These are phyloP conservation scores for Cryptococcus neoformans DNA, from an alignment of 1,284 basidiomycete genomes.

Conservation along the genomic window DNA sequence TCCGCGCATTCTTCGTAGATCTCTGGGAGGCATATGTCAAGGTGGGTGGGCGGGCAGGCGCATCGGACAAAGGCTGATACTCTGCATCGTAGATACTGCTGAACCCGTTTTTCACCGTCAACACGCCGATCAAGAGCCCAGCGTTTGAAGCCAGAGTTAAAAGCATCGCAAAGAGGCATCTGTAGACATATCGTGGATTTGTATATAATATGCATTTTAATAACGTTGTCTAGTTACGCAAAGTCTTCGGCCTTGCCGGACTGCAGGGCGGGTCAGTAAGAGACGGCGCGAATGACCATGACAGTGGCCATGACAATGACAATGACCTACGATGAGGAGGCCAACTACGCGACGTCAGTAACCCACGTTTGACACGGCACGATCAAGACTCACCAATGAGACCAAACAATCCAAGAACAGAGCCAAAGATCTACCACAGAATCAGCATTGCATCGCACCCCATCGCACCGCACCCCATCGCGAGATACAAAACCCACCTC, in stretches of 20 bases:
- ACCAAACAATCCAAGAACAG: conserved; percentile 85
- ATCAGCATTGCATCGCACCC: too few relatives aligned
- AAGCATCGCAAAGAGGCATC: conserved; percentile 78
- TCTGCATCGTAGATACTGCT: conserved; percentile 62
- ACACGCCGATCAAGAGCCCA: conserved; percentile 70
- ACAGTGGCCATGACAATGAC: too few relatives aligned
- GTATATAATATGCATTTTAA: conserved; percentile 21
- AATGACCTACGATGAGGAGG: too few relatives aligned
- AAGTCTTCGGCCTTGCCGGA: conserved; percentile 51
- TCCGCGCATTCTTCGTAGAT: conserved; percentile 82
- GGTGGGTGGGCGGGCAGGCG: conserved; percentile 56
- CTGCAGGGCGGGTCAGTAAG: conserved; percentile 16
- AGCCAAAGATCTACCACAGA: conserved; percentile 72
- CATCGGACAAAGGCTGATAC: neutral
- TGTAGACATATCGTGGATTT: conserved; percentile 52
- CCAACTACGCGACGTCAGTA: conserved; percentile 40
- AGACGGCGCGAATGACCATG: neutral
- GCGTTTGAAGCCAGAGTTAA: conserved; percentile 79
- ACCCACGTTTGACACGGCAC: neutral
- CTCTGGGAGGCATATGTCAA: conserved; percentile 95
- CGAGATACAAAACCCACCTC: conserved; percentile 53
- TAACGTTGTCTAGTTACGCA: conserved; percentile 26
- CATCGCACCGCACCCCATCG: neutral
- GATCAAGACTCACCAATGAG: conserved; percentile 68
- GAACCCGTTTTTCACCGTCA: conserved; percentile 90